Percentiles rank a stretch among this genome's conserved stretches.
Conservation (phyloP, 352 stramenopile genomes). For the Pilasporangium apinafurcum region DNA sequence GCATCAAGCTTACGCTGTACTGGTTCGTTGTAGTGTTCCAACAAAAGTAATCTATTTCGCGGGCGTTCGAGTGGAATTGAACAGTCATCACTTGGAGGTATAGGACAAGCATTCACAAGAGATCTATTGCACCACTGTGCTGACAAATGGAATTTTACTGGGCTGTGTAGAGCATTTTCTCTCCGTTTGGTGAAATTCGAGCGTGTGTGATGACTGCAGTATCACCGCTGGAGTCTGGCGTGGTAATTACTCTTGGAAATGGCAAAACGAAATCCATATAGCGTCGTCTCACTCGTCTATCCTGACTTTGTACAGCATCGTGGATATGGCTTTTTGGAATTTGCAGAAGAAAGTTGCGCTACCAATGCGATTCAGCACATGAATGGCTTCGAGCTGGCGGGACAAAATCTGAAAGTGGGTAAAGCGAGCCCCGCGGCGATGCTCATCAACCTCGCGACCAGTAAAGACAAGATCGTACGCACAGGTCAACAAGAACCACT, state of each 20-base stretch:
- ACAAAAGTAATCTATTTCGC: slow-evolving; percentile 77
- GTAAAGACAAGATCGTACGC: slow-evolving; percentile 55
- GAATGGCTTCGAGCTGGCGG: slow-evolving; percentile 74
- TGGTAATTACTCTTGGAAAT: slow-evolving; percentile 28
- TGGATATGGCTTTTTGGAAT: slow-evolving; percentile 73
- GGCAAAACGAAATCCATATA: too few relatives aligned
- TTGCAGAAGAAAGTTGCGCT: slow-evolving; percentile 49
- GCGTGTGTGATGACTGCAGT: slow-evolving; percentile 60
- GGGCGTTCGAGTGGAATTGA: slow-evolving; percentile 65
- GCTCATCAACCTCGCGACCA: slow-evolving; percentile 58
- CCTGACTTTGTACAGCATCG: slow-evolving; percentile 30
- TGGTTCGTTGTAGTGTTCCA: slow-evolving; percentile 22
- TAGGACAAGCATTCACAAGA: neutral
- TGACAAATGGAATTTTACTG: neutral
- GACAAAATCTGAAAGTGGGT: slow-evolving; percentile 67
- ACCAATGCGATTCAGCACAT: slow-evolving; percentile 76
- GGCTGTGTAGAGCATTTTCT: slow-evolving; percentile 60
- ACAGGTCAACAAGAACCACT: slow-evolving; percentile 10
- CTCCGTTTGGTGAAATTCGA: slow-evolving; percentile 60
- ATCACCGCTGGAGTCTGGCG: slow-evolving; percentile 42
- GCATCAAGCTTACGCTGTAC: neutral
- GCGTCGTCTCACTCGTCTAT: too few relatives aligned
- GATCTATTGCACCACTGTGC: too few relatives aligned
- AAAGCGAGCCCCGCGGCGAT: slow-evolving; percentile 67
- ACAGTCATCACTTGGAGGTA: slow-evolving; percentile 71